Percentiles rank a stretch among this genome's conserved stretches.
Conservation (phyloP, 1,284 basidiomycete species). For the Ceratobasidium sp. region DNA sequence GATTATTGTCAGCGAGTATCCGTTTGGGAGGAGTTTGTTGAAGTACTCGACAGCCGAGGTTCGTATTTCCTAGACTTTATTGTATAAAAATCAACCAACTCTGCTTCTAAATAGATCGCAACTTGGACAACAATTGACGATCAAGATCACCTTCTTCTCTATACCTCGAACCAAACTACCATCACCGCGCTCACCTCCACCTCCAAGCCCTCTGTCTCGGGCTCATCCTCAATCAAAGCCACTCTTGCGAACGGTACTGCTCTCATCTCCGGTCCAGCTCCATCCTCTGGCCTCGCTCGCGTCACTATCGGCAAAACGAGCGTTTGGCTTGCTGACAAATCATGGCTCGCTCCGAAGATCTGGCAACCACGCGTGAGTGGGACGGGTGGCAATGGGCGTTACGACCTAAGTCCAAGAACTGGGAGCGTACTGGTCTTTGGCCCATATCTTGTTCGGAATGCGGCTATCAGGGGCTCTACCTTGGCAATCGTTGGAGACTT, state of each 20-base stretch:
- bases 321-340: slow-evolving; percentile 33
- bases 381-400: slow-evolving; percentile 14
- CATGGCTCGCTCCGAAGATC: slow-evolving; percentile 20
- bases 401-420: slow-evolving; percentile 36
- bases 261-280: slow-evolving; percentile 56
- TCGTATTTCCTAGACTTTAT: background rate
- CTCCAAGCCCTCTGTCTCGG: slow-evolving; percentile 13
- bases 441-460: slow-evolving; percentile 51
- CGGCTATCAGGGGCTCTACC: slow-evolving; percentile 32
- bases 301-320: slow-evolving; percentile 52
- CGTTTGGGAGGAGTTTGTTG: slow-evolving; percentile 33
- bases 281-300: slow-evolving; percentile 57
- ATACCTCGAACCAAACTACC: slow-evolving; percentile 59
- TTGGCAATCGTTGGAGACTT: slow-evolving; percentile 46
- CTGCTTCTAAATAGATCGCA: slow-evolving; percentile 54
- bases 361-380: slow-evolving; percentile 31
- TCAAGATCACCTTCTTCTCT: slow-evolving; percentile 60
- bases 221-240: slow-evolving; percentile 48
- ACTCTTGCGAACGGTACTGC: slow-evolving; percentile 50
- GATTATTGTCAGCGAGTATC: slow-evolving; percentile 37
- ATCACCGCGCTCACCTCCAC: slow-evolving; percentile 46
- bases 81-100: background rate
- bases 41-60: slow-evolving; percentile 41
- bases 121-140: slow-evolving; percentile 60
- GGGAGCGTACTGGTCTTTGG: slow-evolving; percentile 47